Base-by-base conservation (phyloP, 2,329 filamentous ascomycete species). In the Monosporascus sp. region DNA sequence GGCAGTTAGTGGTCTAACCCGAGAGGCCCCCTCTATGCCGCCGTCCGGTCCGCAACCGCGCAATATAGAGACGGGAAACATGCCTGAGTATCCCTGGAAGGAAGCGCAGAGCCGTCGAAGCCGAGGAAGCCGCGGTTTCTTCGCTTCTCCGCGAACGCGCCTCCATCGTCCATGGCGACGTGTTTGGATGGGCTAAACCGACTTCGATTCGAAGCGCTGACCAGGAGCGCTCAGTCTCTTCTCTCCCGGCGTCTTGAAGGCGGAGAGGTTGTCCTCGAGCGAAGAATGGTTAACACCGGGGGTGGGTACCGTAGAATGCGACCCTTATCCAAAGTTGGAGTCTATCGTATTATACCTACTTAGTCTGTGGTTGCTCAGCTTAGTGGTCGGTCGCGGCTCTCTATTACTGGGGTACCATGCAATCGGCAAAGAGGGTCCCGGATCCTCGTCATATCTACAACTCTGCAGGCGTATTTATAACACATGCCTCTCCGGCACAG, bases 41-140 rank as follows among this genome's bases (percentile, higher is more conserved):
- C 31, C 31, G 31, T 35, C 31, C 31, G 31, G 31, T 14, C 31
- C 11, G 11, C 31, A 35, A 11, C 31, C 31, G 31, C 31, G 31
- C 19, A 50, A 35, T 9, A 35, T 5, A 14, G 31, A 35, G 14
- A 9, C 31, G 7, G 52, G 53, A 44, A 16, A 64, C 72, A 60
- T 66, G 74, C 77, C 70, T 78, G 76, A 43, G 69, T 67, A 68
- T 80, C 77, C 59, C 76, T 72, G 4, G 74, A 63, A n/a, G 76
- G 63, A 41, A 80, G 65, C n/a, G 75, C 77, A 56, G 76, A 78
- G 65, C 75, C 79, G 61, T 79, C 75, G 40, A 70, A 68, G 56
- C 77, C 78, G 46, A 80, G 66, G 56, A 78, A 80, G 41, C 78
- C 78, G 54, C 77, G 75, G 55, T 80, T 80, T 48, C 68, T 69